A percentile compares a stretch with the other conserved stretches of the same genome.
Evolutionary conservation across 441 rosid species (phyloP).

Genomic region (Populus trichocarpa): DNA sequence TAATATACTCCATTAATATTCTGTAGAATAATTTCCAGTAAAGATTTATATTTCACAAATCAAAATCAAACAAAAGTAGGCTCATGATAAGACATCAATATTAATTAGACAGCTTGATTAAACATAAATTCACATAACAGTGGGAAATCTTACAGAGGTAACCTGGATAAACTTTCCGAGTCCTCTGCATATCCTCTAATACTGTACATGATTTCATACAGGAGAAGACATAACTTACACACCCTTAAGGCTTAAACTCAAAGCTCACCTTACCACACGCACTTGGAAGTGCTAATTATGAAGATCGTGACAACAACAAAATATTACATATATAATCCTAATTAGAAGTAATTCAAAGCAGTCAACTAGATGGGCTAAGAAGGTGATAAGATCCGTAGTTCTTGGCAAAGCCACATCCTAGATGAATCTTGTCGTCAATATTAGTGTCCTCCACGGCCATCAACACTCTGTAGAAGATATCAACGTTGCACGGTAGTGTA

Average conservation of each 20-base stretch:
- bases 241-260: not conserved
- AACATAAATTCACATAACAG: not conserved
- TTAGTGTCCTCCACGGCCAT: constrained; percentile 38
- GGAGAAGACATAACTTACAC: not conserved
- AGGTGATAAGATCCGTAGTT: constrained; percentile 30
- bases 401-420: constrained; percentile 33
- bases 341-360: constrained; percentile 30
- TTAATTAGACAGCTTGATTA: not conserved
- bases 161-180: not conserved
- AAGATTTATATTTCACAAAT: not conserved
- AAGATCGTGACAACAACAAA: not conserved
- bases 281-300: not conserved
- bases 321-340: no score
- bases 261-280: not conserved
- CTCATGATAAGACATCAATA: not conserved
- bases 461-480: constrained; percentile 40
- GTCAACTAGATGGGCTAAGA: constrained; percentile 36
- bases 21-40: not conserved
- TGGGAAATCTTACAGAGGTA: not conserved
- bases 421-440: not conserved
- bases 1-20: no score
- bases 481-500: constrained; percentile 62
- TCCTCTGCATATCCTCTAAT: not conserved
- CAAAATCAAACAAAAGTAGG: not conserved
- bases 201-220: not conserved